These are phyloP conservation scores for Podila minutissima DNA, from an alignment of 192 early-diverging fungal species.

Conservation along the genomic window DNA sequence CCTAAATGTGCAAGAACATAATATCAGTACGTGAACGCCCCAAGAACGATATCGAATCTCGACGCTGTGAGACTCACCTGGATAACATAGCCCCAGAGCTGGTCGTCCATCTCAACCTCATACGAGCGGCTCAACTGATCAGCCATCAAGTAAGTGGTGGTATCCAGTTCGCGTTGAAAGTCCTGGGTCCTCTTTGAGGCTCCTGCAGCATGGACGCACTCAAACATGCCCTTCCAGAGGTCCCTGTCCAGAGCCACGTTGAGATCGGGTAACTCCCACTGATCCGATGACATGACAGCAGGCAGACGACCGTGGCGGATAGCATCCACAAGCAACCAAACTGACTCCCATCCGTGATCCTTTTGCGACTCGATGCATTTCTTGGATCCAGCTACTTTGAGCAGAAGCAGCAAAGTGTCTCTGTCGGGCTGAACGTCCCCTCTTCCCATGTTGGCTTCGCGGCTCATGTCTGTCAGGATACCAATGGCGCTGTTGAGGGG, in stretches of 20 bases:
- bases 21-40: not conserved
- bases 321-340: constrained; percentile 26
- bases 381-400: constrained; percentile 17
- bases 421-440: constrained; percentile 25
- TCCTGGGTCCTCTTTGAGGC: no score
- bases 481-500: constrained; percentile 31
- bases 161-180: constrained; percentile 13
- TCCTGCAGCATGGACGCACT: constrained; percentile 11
- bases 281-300: constrained; percentile 36
- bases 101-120: constrained; percentile 30
- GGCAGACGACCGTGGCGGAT: constrained; percentile 45
- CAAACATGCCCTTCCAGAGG: constrained; percentile 44
- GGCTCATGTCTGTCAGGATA: constrained; percentile 44
- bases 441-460: constrained; percentile 43
- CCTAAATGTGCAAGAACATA: not conserved
- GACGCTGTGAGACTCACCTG: constrained; percentile 6
- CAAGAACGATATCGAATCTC: no score
- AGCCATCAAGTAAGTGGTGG: constrained; percentile 31
- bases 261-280: constrained; percentile 43
- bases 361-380: not conserved
- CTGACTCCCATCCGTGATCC: constrained; percentile 13
- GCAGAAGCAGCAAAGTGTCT: constrained; percentile 25
- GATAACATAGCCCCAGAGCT: constrained; percentile 34
- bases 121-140: constrained; percentile 21
- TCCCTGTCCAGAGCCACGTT: constrained; percentile 18